Conservation (phyloP, 805 yeast genomes). For the Saccharomycopsis sp. region DNA sequence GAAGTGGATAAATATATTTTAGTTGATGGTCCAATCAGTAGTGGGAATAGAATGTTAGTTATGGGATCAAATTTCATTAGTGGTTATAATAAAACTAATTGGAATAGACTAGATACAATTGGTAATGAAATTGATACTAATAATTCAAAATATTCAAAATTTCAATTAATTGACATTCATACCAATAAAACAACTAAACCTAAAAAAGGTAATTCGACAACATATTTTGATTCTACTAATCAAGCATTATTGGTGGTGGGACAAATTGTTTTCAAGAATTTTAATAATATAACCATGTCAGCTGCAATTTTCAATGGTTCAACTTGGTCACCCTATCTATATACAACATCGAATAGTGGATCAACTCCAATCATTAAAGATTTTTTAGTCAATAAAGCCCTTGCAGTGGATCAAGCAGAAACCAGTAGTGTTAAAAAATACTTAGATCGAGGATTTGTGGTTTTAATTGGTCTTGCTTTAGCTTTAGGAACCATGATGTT, state of each 20-base stretch:
- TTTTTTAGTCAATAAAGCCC: constrained; percentile 30
- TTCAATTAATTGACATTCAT: constrained; percentile 22
- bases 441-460: constrained; percentile 48
- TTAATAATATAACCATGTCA: constrained; percentile 40
- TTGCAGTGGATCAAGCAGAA: constrained; percentile 20
- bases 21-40: constrained; percentile 28
- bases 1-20: constrained; percentile 34
- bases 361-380: constrained; percentile 21
- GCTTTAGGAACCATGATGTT: constrained; percentile 41
- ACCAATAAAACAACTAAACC: constrained; percentile 25
- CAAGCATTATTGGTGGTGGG: constrained; percentile 52
- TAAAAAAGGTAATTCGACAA: constrained; percentile 6
- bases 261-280: constrained; percentile 32
- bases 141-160: constrained; percentile 14
- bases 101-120: constrained; percentile 14
- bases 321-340: constrained; percentile 55
- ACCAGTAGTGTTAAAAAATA: constrained; percentile 20
- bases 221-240: constrained; percentile 31
- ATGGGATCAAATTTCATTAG: constrained; percentile 30
- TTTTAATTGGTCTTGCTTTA: constrained; percentile 56
- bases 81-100: constrained; percentile 22
- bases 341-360: constrained; percentile 28
- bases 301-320: constrained; percentile 57
- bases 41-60: constrained; percentile 21
- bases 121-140: constrained; percentile 5